Evolutionary conservation across 345 rosid species (phyloP).

Genomic region (Rhodamnia rubescens): DNA sequence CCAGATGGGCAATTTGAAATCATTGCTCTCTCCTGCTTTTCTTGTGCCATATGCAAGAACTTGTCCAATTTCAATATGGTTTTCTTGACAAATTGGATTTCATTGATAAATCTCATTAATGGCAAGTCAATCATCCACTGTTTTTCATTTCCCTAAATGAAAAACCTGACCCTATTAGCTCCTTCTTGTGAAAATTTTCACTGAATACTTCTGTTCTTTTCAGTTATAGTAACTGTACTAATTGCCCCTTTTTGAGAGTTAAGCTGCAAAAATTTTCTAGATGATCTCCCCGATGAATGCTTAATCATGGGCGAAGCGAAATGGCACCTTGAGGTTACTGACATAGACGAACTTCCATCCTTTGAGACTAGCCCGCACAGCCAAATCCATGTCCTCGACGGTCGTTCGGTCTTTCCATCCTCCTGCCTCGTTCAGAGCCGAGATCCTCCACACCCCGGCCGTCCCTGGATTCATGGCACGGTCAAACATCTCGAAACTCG

Average conservation of each 20-base stretch:
- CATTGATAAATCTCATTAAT: not conserved
- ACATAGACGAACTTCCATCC: constrained; percentile 77
- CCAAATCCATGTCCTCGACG: constrained; percentile 92
- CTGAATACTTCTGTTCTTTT: not conserved
- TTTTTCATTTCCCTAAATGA: not conserved
- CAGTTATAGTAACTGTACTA: not conserved
- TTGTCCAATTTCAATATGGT: not conserved
- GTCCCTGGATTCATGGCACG: constrained; percentile 34
- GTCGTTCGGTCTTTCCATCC: constrained; percentile 95
- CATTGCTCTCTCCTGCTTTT: not conserved
- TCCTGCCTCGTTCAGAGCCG: constrained; percentile 65
- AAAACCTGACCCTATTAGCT: not conserved
- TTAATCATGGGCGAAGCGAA: not conserved
- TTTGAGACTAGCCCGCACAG: constrained; percentile 71
- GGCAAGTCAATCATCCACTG: not conserved
- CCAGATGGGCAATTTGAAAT: not conserved
- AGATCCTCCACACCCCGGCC: constrained; percentile 90
- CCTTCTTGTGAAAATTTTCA: not conserved
- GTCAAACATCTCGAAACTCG: not conserved
- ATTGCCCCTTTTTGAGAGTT: not conserved
- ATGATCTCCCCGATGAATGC: not conserved
- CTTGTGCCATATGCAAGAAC: not conserved
- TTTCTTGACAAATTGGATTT: not conserved
- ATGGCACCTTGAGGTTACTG: constrained; percentile 33
- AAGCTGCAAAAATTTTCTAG: not conserved